A percentile compares a stretch with the other conserved stretches of the same genome.
Evolutionary conservation across 495 filamentous ascomycete genomes (phyloP).

Genomic region (Trichoderma reesei): DNA sequence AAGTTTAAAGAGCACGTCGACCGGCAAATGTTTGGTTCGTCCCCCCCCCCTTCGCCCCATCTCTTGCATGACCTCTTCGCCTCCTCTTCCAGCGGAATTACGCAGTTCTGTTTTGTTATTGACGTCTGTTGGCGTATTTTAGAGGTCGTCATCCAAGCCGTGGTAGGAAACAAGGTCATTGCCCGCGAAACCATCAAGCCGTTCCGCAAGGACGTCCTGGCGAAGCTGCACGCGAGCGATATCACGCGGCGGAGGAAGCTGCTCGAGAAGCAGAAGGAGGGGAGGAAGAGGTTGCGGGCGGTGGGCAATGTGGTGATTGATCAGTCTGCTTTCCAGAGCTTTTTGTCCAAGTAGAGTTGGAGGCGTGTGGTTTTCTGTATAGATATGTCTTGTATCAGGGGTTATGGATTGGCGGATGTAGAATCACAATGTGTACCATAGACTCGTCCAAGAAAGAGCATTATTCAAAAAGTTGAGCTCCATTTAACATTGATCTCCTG

Average conservation of each 20-base stretch:
- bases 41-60: not conserved
- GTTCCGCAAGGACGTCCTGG: constrained; percentile 87
- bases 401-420: no score
- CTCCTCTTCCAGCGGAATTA: no score
- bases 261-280: constrained; percentile 94
- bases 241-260: constrained; percentile 73
- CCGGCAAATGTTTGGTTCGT: constrained; percentile 68
- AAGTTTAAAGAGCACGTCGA: constrained; percentile 98
- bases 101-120: no score
- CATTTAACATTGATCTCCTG: no score
- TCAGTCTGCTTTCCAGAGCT: constrained; percentile 85
- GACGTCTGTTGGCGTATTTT: no score
- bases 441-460: no score
- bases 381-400: not conserved
- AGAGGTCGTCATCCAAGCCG: constrained; percentile 91
- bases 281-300: constrained; percentile 70
- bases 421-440: no score
- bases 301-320: constrained; percentile 83
- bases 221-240: constrained; percentile 90
- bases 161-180: constrained; percentile 71
- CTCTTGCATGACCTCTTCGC: no score
- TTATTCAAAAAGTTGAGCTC: no score
- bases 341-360: constrained; percentile 46
- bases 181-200: constrained; percentile 94
- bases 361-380: not conserved